Percentiles rank a stretch among this genome's conserved stretches.
Evolutionary conservation across 78 protist genomes (phyloP).

Genomic region (Planoprotostelium fungivorum): DNA sequence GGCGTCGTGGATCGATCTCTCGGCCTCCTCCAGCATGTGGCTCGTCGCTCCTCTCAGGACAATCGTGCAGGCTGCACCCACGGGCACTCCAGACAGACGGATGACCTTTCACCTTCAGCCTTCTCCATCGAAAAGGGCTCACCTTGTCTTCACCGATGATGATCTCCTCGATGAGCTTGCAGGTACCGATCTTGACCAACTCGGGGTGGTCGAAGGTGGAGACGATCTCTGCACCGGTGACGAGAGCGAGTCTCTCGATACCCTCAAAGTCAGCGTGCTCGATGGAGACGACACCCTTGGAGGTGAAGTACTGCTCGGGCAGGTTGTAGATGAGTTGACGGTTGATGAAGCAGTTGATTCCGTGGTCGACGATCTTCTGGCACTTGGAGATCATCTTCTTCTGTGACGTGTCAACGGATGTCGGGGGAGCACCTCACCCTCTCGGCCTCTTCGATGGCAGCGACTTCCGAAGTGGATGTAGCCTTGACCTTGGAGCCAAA

Average conservation of each 20-base stretch:
- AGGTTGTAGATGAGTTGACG: conserved; percentile 98
- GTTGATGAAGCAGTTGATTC: conserved; percentile 95
- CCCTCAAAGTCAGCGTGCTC: conserved; percentile 99
- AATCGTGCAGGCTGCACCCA: conserved; percentile 97
- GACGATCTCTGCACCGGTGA: conserved; percentile 91
- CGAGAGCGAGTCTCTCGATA: conserved; percentile 86
- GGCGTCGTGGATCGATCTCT: conserved; percentile 99
- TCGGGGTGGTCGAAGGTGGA: conserved; percentile 97
- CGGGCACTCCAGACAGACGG: conserved; percentile 81
- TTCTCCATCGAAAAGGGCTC: background rate
- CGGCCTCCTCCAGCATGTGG: conserved; percentile 97
- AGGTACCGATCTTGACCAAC: conserved; percentile 78
- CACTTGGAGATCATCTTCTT: conserved; percentile 82
- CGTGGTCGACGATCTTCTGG: conserved; percentile 82
- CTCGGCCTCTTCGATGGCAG: conserved; percentile 96
- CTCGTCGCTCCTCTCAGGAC: conserved; percentile 97
- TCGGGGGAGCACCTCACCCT: background rate
- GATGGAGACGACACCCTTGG: conserved; percentile 84
- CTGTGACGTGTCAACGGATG: background rate
- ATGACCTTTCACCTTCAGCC: conserved; percentile 19
- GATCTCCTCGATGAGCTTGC: conserved; percentile 93
- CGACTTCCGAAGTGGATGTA: conserved; percentile 70
- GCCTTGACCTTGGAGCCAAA: conserved; percentile 87
- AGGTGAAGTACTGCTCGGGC: conserved; percentile 96
- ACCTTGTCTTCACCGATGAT: conserved; percentile 98